Percentiles rank a stretch among this genome's conserved stretches.
These are phyloP conservation scores for Teratosphaeria nubilosa DNA, from an alignment of 2,329 filamentous ascomycete genomes.

Conservation along the genomic window DNA sequence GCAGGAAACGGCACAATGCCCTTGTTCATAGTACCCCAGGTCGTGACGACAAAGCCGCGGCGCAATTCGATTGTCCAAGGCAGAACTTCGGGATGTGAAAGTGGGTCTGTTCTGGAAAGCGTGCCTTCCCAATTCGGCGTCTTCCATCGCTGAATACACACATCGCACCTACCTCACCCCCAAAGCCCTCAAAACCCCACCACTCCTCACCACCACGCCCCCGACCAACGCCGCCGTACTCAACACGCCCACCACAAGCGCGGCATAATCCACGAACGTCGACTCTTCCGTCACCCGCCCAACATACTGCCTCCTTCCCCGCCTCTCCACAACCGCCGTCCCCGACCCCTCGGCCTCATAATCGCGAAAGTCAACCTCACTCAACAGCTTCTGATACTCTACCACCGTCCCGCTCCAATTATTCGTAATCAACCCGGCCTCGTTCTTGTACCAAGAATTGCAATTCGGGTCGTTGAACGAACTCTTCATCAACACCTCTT, in stretches of 20 bases:
- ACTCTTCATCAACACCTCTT: constrained; percentile 33
- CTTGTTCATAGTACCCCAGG: too few species aligned
- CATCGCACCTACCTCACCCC: constrained; percentile 11
- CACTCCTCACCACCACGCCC: constrained; percentile 38
- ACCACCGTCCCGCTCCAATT: constrained; percentile 46
- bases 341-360: constrained; percentile 31
- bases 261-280: constrained; percentile 27
- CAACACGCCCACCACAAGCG: constrained; percentile 28
- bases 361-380: constrained; percentile 36
- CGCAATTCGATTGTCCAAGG: too few species aligned
- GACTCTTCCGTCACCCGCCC: constrained; percentile 38
- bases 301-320: constrained; percentile 27
- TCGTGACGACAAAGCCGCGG: too few species aligned
- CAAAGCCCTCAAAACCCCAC: constrained; percentile 14
- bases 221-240: constrained; percentile 28
- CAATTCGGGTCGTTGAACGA: constrained; percentile 47
- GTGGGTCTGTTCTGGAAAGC: not conserved
- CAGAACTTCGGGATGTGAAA: too few species aligned
- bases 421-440: constrained; percentile 45
- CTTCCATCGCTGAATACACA: too few species aligned
- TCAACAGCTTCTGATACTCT: constrained; percentile 43
- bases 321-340: constrained; percentile 23
- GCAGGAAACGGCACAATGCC: too few species aligned
- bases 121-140: not conserved
- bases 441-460: constrained; percentile 48